phyloP scores from a whole-genome alignment of 140 eudicot genomes.

The Stevia rebaudiana region DNA sequence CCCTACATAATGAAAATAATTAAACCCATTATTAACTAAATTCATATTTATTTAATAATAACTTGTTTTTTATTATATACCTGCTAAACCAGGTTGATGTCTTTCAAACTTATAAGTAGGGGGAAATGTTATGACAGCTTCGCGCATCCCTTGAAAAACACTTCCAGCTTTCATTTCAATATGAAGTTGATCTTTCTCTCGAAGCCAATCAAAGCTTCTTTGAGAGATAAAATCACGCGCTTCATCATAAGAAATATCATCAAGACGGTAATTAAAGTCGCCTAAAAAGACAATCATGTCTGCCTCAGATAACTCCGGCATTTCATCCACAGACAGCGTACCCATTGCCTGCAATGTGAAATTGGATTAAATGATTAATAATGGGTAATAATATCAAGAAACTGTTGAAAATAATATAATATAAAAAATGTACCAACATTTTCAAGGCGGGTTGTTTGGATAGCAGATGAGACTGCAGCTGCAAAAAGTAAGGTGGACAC shows the following conservation, averaged over 20 bases:
- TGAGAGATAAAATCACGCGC: slow-evolving; percentile 96
- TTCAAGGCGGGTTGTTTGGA: slow-evolving; percentile 55
- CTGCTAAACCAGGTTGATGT: slow-evolving; percentile 93
- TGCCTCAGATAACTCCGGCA: slow-evolving; percentile 89
- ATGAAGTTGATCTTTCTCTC: slow-evolving; percentile 79
- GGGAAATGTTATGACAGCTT: slow-evolving; percentile 80
- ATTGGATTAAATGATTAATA: too few relatives aligned
- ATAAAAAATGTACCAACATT: slow-evolving; percentile 54
- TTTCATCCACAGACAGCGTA: slow-evolving; percentile 39
- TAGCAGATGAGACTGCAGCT: slow-evolving; percentile 72
- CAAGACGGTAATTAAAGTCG: slow-evolving; percentile 87
- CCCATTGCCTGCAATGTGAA: slow-evolving; percentile 44
- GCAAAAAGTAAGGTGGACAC: slow-evolving; percentile 49
- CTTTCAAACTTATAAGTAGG: slow-evolving; percentile 93
- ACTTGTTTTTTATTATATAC: slow-evolving; percentile 28
- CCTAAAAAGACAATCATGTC: slow-evolving; percentile 94
- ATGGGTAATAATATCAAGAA: neutral
- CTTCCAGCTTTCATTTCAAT: slow-evolving; percentile 91
- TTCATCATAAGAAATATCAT: slow-evolving; percentile 95
- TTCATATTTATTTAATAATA: slow-evolving; percentile 10
- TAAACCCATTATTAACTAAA: slow-evolving; percentile 1
- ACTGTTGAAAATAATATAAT: neutral
- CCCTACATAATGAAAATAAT: slow-evolving; percentile 38
- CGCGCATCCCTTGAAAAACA: slow-evolving; percentile 99
- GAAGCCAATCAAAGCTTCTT: slow-evolving; percentile 94